These are phyloP conservation scores for Annulohypoxylon nitens DNA, from an alignment of 495 filamentous ascomycete species.

Conservation along the genomic window DNA sequence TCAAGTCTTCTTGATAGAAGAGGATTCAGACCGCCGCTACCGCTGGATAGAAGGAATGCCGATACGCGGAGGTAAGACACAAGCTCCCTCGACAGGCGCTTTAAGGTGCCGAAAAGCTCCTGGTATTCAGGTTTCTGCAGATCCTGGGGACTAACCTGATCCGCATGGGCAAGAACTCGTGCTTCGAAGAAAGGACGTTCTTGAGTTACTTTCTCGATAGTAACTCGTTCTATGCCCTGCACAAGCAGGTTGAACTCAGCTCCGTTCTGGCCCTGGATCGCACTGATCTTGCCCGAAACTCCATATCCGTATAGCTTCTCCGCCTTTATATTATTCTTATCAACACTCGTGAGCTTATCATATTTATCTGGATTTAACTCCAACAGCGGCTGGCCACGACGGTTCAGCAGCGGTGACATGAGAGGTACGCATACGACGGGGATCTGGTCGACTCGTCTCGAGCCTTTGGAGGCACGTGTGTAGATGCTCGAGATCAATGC, in stretches of 20 bases:
- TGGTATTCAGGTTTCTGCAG: conserved; percentile 52
- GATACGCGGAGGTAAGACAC: conserved; percentile 82
- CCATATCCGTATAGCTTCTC: conserved; percentile 82
- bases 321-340: conserved; percentile 68
- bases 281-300: conserved; percentile 83
- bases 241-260: conserved; percentile 85
- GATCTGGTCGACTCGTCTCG: conserved; percentile 72
- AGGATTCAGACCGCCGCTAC: conserved; percentile 76
- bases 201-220: conserved; percentile 77
- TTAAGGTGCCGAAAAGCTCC: conserved; percentile 81
- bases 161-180: conserved; percentile 66
- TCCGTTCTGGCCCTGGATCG: conserved; percentile 82
- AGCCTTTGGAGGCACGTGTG: conserved; percentile 71
- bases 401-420: conserved; percentile 74
- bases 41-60: conserved; percentile 74
- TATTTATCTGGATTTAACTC: conserved; percentile 62
- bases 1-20: conserved; percentile 87
- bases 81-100: conserved; percentile 85
- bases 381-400: conserved; percentile 77
- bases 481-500: conserved; percentile 84
- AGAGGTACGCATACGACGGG: conserved; percentile 87
- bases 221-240: conserved; percentile 83
- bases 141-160: conserved; percentile 41
- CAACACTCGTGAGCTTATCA: conserved; percentile 64
- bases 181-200: conserved; percentile 90